Evolutionary conservation across 1,284 basidiomycete species (phyloP).

Genomic region (Microbotryum scabiosae): DNA sequence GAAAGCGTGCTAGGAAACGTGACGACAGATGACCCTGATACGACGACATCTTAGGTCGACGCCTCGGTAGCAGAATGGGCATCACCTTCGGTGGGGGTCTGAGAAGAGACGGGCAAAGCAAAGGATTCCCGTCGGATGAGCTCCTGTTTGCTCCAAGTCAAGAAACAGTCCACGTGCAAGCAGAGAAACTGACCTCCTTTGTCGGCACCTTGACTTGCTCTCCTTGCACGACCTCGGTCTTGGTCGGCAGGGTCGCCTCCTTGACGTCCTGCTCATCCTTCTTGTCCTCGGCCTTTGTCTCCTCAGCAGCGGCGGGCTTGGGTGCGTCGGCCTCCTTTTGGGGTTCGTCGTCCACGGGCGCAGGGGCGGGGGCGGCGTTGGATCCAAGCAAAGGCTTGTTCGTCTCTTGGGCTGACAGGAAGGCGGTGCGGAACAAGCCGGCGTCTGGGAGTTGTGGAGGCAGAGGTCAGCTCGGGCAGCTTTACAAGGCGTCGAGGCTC

Average conservation of each 20-base stretch:
- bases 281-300: constrained; percentile 3
- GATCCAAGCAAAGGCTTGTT: constrained; percentile 51
- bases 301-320: constrained; percentile 16
- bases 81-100: neutral
- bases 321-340: neutral
- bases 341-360: constrained; percentile 27
- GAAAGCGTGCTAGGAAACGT: too few species aligned
- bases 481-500: too few species aligned
- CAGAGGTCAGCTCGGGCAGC: neutral
- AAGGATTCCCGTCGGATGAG: neutral
- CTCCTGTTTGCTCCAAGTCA: neutral
- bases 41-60: neutral
- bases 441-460: constrained; percentile 56
- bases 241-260: neutral
- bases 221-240: too few species aligned
- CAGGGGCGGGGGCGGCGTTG: constrained; percentile 33
- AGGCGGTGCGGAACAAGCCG: constrained; percentile 72
- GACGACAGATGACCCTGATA: too few species aligned
- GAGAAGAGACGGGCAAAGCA: neutral
- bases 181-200: neutral
- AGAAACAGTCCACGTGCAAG: neutral
- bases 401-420: constrained; percentile 67
- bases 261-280: constrained; percentile 19
- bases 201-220: neutral
- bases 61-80: neutral